A percentile compares a stretch with the other conserved stretches of the same genome.
Conservation (phyloP, 75 land plant species). For the Selaginella tamariscina region DNA sequence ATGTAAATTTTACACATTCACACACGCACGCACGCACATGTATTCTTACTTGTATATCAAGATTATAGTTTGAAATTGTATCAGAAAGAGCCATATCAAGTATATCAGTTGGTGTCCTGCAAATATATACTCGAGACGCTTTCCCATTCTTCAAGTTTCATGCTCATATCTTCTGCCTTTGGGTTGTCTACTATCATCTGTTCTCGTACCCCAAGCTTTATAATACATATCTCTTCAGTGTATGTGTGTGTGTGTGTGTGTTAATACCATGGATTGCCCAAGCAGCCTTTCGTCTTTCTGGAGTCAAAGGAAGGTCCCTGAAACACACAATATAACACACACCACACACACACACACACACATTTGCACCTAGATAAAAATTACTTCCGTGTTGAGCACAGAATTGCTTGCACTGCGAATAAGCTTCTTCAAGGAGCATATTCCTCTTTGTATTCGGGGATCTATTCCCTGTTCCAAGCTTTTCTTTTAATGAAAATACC, state of each 20-base stretch:
- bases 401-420: conserved; percentile 35
- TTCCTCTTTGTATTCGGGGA: too few species aligned
- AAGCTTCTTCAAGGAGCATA: conserved; percentile 30
- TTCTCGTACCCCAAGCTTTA: conserved; percentile 10
- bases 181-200: conserved; percentile 1
- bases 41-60: conserved; percentile 4
- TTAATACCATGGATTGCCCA: conserved; percentile 74
- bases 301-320: conserved; percentile 61
- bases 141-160: background rate
- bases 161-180: background rate
- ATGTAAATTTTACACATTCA: too few species aligned
- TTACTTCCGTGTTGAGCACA: conserved; percentile 38
- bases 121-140: background rate
- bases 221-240: too few species aligned
- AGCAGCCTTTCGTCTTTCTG: conserved; percentile 45
- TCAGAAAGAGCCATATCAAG: conserved; percentile 3
- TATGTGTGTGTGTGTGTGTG: too few species aligned
- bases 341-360: background rate
- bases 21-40: too few species aligned
- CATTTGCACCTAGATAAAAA: conserved; percentile 31
- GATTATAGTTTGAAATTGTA: conserved; percentile 1
- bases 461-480: too few species aligned
- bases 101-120: background rate
- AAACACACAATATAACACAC: conserved; percentile 14
- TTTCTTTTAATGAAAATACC: too few species aligned